phyloP scores from a whole-genome alignment of 257 asterid genomes.

The Euphrasia confusa region DNA sequence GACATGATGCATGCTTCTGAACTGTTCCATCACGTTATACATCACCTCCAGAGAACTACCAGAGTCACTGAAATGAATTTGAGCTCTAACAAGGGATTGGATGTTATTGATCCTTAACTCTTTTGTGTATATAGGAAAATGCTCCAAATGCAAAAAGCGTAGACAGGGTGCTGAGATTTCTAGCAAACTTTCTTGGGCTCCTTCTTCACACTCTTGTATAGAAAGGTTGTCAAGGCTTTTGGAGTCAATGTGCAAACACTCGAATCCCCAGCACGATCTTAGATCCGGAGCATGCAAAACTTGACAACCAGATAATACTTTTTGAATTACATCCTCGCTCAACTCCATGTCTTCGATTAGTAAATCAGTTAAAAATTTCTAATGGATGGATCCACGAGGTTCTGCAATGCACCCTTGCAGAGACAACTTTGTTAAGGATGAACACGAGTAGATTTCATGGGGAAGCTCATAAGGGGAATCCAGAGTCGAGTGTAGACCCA shows the following conservation, averaged over 20 bases:
- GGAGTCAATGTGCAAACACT: background rate
- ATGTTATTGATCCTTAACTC: background rate
- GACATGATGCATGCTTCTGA: slow-evolving; percentile 7
- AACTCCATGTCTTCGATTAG: background rate
- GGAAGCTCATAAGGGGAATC: background rate
- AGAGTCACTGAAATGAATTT: background rate
- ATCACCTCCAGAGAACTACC: background rate
- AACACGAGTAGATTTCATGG: background rate
- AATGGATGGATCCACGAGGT: background rate
- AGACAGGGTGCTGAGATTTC: slow-evolving; percentile 6
- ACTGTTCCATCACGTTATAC: background rate
- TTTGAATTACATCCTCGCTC: background rate
- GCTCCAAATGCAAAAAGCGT: background rate
- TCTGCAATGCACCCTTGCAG: background rate
- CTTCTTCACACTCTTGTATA: background rate
- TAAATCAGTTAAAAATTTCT: background rate
- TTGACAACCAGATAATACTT: background rate
- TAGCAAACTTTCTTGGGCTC: background rate
- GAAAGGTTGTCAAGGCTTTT: background rate
- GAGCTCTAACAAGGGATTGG: background rate
- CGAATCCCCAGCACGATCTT: background rate
- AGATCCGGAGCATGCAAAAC: background rate
- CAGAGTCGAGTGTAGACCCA: background rate
- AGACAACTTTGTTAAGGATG: background rate
- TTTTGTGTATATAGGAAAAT: background rate